Evolutionary conservation across 192 early-diverging fungal genomes (phyloP), one percentile per base, ranked within the genome.

Genomic region (Obelidium mucronatum): DNA sequence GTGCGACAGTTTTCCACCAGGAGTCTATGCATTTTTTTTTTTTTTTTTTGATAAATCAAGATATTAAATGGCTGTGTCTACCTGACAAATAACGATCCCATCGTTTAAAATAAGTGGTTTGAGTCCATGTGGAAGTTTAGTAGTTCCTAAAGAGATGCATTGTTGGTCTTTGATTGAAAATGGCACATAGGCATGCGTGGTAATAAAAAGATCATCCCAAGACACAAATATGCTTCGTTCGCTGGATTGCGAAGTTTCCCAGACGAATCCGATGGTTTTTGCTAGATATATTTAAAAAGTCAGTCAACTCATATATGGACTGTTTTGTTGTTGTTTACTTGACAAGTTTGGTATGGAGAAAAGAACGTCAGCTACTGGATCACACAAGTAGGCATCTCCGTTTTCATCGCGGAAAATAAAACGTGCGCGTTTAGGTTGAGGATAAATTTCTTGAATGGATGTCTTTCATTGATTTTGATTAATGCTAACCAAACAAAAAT

Each of bases 71-170:
- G n/a, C 26, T 3, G 19, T 40, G 17, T 39, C 17, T 69, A 87
- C 86, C 76, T 86, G 86, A 59, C 86, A 86, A n/a, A 79, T 61
- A 11, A 88, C 56, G 1, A 71, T 72, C 19, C 84, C 84, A 33
- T 74, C 65, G 34, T 62, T 26, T 30, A 86, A 60, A 35, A 84
- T 33, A 3, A 88, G 42, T 22, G 86, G 86, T 40, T 73, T 88
- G 51, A 78, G 67, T 5, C 86, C 86, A 78, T 81, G 83, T 1
- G 86, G 79, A 4, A 88, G 67, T 71, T 84, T 83, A 1, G 86
- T 86, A 0, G 76, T 63, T 2, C 82, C 81, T 17, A 88, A 58
- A 3, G 76, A 55, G 15, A 82, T 28, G 58, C 80, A 82, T 59
- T 77, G 51, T 8, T 73, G 78, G 40, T 87, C 83, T 73, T 80